Evolutionary conservation across 306 rosid species (phyloP), one percentile per base, ranked within the genome.

Genomic region (Gillenia trifoliata): DNA sequence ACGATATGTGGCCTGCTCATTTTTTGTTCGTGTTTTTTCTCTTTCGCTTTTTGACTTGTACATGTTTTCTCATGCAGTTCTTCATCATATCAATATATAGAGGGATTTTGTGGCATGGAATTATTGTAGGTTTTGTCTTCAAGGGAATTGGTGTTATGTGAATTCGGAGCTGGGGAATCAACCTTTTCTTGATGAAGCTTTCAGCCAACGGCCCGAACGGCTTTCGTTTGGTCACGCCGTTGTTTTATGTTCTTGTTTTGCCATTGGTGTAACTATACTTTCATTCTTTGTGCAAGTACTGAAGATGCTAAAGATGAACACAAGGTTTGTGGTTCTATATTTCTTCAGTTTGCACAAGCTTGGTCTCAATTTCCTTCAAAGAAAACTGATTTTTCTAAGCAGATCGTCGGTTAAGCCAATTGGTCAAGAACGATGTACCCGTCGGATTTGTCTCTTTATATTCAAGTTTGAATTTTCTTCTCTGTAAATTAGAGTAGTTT

Each of bases 1-100:
- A 87, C 23, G 15, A 85, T 75, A 55, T 86, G 93, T n/a, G 74
- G 71, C 3, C n/a, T 79, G 4, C 67, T 62, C 92, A 88, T 89
- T 49, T 74, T 38, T 3, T 3, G 6, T 23, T 11, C 5, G 36
- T 0, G 10, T 10, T 63, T 45, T 61, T 29, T 23, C 9, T 25
- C 13, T 59, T 28, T 17, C 11, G 4, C 22, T 61, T 28, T 1
- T 55, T 1, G 12, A 11, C 2, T 20, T 7, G 2, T 7, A 57
- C 8, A 57, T 57, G 64, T 57, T 57, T 57, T 25, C 5, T 8
- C 11, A 25, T 11, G 64, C n/a, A 25, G 64, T 25, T 22, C 5
- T 57, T 11, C 5, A 11, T 20, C 63, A 20, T 10, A 13, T 10
- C 30, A n/a, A 1, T 57, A 22, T 57, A 57, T 25, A 25, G 62